Evolutionary conservation across 352 stramenopile genomes (phyloP).

Genomic region (Globisporangium paroecandrum): DNA sequence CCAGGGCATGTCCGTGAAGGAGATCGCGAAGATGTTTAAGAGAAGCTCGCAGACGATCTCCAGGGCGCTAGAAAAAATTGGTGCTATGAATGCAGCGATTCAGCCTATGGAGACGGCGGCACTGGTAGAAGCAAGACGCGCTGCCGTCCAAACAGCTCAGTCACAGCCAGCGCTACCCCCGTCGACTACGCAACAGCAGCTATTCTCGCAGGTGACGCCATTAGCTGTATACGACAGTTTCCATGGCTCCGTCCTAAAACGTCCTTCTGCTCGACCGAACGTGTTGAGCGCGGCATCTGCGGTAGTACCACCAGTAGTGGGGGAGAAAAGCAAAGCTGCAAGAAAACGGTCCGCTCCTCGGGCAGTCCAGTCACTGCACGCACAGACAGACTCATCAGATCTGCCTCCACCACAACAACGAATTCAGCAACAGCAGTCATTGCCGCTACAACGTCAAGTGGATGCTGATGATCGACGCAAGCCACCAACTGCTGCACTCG

Average conservation of each 20-base stretch:
- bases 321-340: not conserved
- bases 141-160: not conserved
- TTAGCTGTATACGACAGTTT: not conserved
- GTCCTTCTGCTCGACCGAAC: not conserved
- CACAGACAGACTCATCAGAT: not conserved
- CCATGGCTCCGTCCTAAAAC: not conserved
- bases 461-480: not conserved
- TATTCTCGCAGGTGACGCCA: not conserved
- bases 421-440: not conserved
- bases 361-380: not conserved
- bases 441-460: not conserved
- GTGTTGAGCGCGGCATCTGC: not conserved
- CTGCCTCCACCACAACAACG: not conserved
- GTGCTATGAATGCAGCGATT: not conserved
- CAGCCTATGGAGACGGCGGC: not conserved
- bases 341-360: not conserved
- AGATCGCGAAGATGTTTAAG: slow-evolving; percentile 32
- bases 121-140: not conserved
- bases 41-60: slow-evolving; percentile 43
- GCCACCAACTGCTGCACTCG: not conserved
- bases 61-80: slow-evolving; percentile 25
- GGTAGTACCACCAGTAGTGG: not conserved
- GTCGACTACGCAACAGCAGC: not conserved
- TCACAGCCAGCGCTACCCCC: not conserved
- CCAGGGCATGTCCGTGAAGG: slow-evolving; percentile 29